phyloP scores from a whole-genome alignment of 106 monocot species.

The Posidonia australis region DNA sequence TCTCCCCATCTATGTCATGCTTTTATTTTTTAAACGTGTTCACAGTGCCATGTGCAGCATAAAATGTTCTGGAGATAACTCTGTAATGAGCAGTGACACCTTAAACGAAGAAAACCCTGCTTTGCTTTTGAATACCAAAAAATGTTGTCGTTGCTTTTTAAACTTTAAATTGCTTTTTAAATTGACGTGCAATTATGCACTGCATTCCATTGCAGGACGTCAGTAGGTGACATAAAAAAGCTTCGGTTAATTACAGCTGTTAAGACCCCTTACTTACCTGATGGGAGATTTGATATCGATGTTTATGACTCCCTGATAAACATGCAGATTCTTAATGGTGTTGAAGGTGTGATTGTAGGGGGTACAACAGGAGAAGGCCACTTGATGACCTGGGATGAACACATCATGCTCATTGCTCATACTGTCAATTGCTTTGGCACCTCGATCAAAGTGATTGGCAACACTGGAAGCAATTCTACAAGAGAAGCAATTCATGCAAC shows the following conservation, averaged over 20 bases:
- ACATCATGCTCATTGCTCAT: conserved; percentile 92
- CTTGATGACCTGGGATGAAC: conserved; percentile 97
- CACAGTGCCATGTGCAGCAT: too few relatives aligned
- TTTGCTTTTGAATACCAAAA: background rate
- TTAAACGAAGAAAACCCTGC: too few relatives aligned
- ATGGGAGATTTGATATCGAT: conserved; percentile 90
- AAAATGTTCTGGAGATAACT: too few relatives aligned
- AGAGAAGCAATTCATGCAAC: conserved; percentile 80
- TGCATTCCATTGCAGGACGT: conserved; percentile 35
- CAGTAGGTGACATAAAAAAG: conserved; percentile 57
- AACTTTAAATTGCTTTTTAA: too few relatives aligned
- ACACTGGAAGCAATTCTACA: conserved; percentile 93
- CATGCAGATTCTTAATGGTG: conserved; percentile 64
- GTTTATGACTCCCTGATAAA: conserved; percentile 67
- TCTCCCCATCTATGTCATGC: too few relatives aligned
- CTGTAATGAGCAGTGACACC: too few relatives aligned
- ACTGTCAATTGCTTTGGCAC: conserved; percentile 89
- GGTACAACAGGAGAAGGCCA: conserved; percentile 97
- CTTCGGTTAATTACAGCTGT: conserved; percentile 82
- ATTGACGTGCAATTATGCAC: background rate
- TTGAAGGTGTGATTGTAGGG: conserved; percentile 85
- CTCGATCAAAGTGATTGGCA: conserved; percentile 77
- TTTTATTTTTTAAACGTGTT: too few relatives aligned
- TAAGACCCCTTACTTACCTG: conserved; percentile 89
- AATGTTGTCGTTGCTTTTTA: too few relatives aligned